Conservation (phyloP, 192 early-diverging fungal genomes). For the Anaeromyces robustus region DNA sequence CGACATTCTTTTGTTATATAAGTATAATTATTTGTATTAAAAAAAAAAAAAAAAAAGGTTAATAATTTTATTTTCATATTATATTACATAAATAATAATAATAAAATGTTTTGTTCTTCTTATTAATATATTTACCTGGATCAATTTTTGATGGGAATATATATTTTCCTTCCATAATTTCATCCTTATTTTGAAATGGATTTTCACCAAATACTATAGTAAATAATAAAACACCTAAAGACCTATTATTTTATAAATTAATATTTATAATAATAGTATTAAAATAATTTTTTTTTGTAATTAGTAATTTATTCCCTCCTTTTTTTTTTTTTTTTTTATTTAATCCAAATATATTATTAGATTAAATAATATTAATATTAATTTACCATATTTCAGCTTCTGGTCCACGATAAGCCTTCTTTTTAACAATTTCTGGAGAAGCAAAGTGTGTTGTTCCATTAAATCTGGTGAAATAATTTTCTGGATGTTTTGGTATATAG, state of each 20-base stretch:
- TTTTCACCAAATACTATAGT: conserved; percentile 31
- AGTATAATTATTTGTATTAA: too few relatives aligned
- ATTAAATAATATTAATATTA: background rate
- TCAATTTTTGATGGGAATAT: conserved; percentile 6
- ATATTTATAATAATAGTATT: too few relatives aligned
- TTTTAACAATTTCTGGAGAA: conserved; percentile 43
- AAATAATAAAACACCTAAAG: conserved; percentile 25
- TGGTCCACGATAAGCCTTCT: conserved; percentile 29
- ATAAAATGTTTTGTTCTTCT: too few relatives aligned
- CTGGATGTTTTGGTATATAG: conserved; percentile 11
- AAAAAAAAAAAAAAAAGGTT: too few relatives aligned
- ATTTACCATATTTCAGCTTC: conserved; percentile 44
- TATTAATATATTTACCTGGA: conserved; percentile 6
- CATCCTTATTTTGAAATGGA: conserved; percentile 19
- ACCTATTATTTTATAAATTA: too few relatives aligned
- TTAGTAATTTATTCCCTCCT: too few relatives aligned
- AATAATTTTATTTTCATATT: too few relatives aligned
- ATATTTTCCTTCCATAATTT: conserved; percentile 20
- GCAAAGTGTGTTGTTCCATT: conserved; percentile 33
- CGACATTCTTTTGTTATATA: background rate
- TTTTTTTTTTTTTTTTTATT: background rate
- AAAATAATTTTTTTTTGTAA: too few relatives aligned
- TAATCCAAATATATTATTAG: background rate
- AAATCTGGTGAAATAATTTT: conserved; percentile 26
- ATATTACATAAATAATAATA: too few relatives aligned